Evolutionary conservation across 1,284 basidiomycete genomes (phyloP).

Genomic region (Albatrellus sp.): DNA sequence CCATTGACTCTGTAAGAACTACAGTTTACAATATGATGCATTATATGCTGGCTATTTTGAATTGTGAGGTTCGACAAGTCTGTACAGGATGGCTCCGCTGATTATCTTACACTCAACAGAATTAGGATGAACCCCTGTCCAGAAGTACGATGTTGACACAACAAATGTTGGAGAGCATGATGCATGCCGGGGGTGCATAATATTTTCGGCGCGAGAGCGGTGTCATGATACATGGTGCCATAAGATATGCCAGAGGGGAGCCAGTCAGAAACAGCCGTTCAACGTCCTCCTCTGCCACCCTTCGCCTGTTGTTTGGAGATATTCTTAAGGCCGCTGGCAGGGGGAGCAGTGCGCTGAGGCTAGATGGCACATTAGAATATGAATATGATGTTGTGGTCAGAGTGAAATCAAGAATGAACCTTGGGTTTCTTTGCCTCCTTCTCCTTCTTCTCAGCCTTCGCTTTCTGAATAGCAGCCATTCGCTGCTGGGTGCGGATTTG

Average conservation of each 20-base stretch:
- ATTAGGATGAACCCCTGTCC: too few species aligned
- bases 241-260: conserved; percentile 10
- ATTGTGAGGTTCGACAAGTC: too few species aligned
- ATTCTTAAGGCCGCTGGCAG: conserved; percentile 7
- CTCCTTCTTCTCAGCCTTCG: conserved; percentile 91
- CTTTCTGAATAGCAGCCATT: conserved; percentile 79
- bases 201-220: conserved; percentile 1
- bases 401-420: conserved; percentile 30
- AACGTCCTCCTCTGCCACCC: conserved; percentile 71
- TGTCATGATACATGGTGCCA: conserved; percentile 11
- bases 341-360: conserved; percentile 7
- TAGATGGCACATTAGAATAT: conserved; percentile 2
- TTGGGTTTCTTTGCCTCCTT: conserved; percentile 87
- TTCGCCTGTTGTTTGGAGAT: conserved; percentile 96
- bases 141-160: neutral
- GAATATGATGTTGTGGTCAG: conserved; percentile 3
- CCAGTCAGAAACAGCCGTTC: conserved; percentile 16
- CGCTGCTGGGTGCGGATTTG: conserved; percentile 77
- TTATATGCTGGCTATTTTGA: too few species aligned
- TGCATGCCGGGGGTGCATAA: conserved; percentile 2
- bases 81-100: too few species aligned
- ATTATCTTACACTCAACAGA: too few species aligned
- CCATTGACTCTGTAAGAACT: too few species aligned
- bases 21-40: too few species aligned
- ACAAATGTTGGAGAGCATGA: neutral